Evolutionary conservation across 2,329 filamentous ascomycete species (phyloP), one percentile per base, ranked within the genome.

Genomic region (Colletotrichum trifolii): DNA sequence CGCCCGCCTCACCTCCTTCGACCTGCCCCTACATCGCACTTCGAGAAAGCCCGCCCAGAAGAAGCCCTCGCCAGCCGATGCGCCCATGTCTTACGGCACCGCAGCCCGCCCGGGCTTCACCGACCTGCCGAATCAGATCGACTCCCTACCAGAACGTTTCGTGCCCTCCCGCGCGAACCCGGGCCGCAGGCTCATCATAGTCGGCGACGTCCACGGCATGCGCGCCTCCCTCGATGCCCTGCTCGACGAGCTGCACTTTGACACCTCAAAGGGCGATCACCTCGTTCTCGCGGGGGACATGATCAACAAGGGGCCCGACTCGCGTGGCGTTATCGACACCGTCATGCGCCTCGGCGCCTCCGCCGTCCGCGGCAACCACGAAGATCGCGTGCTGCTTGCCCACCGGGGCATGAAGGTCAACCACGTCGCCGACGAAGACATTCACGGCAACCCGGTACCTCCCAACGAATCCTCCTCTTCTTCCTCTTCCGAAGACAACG

Each of bases 171-270:
- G 71, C 34, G 62, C 74, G 17, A 78, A 80, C 42, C 71, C 79
- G 25, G 47, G 58, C 58, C 87, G 85, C 58, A 83, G 94, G 15
- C 80, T 99, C 33, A 82, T 98, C 39, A 83, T 98, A 66, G 83
- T 98, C 39, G 95, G 96, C 59, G 96, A 99, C 78, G 93, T 98
- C 12, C 95, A 98, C 79, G 96, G 96, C 53, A 96, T 96, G 81
- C 87, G 87, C 70, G 75, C 85, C 11, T 86, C 93, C 67, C 83
- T 93, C 74, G 78, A 83, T 74, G 74, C 82, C 13, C 83, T 98
- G 11, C 84, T 98, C 34, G 75, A 84, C 6, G 89, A 92, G 72
- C 80, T 91, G 25, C 74, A 82, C 13, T 95, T 93, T 76, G 76
- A 90, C 64, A 57, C 64, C 12, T 69, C 35, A 2, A 40, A 33